phyloP scores from a whole-genome alignment of 768 basidiomycete genomes.

The Phallus indusiatus region DNA sequence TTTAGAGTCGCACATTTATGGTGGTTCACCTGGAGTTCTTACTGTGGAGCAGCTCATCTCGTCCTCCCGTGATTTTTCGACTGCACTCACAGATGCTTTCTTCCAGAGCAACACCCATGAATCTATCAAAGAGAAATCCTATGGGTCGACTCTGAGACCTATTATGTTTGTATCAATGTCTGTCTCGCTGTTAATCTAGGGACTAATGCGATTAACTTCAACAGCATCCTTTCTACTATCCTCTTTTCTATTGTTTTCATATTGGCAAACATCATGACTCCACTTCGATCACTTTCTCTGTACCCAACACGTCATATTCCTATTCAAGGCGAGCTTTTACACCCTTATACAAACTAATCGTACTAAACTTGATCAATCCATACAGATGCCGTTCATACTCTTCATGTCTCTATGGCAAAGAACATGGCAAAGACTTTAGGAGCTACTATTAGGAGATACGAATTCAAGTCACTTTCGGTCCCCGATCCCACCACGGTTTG shows the following conservation, averaged over 20 bases:
- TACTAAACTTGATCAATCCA: background rate
- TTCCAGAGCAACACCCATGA: background rate
- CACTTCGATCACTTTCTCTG: background rate
- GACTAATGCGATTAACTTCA: background rate
- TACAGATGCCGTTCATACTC: background rate
- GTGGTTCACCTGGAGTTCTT: background rate
- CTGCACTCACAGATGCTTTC: background rate
- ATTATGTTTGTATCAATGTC: background rate
- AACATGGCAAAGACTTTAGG: background rate
- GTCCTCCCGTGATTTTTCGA: background rate
- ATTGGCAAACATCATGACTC: background rate
- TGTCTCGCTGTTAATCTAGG: background rate
- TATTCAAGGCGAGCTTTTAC: background rate
- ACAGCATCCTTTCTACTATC: background rate
- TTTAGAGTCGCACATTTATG: background rate
- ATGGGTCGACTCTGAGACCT: background rate
- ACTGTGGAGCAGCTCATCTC: slow-evolving; percentile 1
- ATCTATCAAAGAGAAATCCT: background rate
- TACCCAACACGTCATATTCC: background rate
- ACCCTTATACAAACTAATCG: background rate
- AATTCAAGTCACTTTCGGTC: background rate
- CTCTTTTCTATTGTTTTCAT: background rate
- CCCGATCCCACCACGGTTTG: background rate
- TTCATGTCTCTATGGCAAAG: background rate
- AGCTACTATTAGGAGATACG: background rate